Evolutionary conservation across 345 rosid species (phyloP).

Genomic region (Ceriops decandra): DNA sequence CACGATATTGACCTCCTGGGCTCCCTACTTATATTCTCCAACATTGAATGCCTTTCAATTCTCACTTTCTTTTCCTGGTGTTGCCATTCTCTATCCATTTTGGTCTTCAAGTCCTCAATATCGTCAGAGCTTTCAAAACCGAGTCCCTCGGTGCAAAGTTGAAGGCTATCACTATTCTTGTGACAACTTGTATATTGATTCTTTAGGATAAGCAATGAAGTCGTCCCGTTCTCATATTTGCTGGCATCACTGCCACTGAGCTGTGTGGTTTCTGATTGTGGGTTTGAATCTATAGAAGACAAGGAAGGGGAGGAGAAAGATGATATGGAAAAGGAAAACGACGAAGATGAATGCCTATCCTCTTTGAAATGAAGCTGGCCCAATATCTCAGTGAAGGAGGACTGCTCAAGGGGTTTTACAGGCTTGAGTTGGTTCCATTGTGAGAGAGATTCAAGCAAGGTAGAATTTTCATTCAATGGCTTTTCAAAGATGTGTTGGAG

Average conservation of each 20-base stretch:
- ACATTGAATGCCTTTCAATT: constrained; percentile 3
- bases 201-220: constrained; percentile 9
- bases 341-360: constrained; percentile 12
- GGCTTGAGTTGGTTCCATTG: constrained; percentile 57
- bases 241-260: constrained; percentile 4
- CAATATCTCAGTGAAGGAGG: constrained; percentile 62
- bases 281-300: constrained; percentile 14
- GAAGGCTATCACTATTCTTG: constrained; percentile 46
- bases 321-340: neutral
- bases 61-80: constrained; percentile 21
- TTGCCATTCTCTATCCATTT: constrained; percentile 30
- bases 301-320: constrained; percentile 18
- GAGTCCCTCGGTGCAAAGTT: constrained; percentile 84
- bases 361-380: constrained; percentile 70
- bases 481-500: constrained; percentile 65
- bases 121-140: constrained; percentile 81
- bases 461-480: constrained; percentile 42
- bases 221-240: constrained; percentile 15
- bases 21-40: constrained; percentile 21
- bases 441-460: constrained; percentile 52
- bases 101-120: constrained; percentile 47
- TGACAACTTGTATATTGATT: constrained; percentile 19
- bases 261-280: constrained; percentile 1
- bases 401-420: constrained; percentile 30
- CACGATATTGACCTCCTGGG: constrained; percentile 30